Evolutionary conservation across 108 stramenopile species (phyloP).

Genomic region (Asterionellopsis glacialis): DNA sequence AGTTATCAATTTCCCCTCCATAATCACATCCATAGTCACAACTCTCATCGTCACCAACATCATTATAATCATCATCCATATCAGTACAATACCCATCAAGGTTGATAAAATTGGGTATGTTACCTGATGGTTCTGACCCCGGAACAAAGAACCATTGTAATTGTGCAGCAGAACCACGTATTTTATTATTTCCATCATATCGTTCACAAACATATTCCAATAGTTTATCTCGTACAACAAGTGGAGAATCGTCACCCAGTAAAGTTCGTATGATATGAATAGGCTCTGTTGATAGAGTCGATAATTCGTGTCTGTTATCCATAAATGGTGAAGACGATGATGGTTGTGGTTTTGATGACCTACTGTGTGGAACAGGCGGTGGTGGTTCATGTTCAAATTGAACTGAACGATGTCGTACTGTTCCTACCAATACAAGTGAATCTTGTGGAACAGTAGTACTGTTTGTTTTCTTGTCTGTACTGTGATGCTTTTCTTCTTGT

Average conservation of each 20-base stretch:
- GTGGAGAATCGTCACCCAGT: conserved; percentile 30
- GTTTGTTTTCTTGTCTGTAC: conserved; percentile 1
- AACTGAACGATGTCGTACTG: conserved; percentile 7
- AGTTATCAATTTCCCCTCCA: conserved; percentile 1
- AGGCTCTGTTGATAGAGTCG: conserved; percentile 1
- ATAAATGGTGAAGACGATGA: no score
- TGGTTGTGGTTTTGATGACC: no score
- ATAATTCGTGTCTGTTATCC: background rate
- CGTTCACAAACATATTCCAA: conserved; percentile 19
- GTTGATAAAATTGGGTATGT: conserved; percentile 41
- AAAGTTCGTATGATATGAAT: conserved; percentile 49
- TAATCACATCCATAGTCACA: conserved; percentile 6
- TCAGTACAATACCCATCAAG: conserved; percentile 53
- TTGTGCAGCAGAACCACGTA: background rate
- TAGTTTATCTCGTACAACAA: conserved; percentile 26
- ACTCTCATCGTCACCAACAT: conserved; percentile 6
- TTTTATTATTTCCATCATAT: background rate
- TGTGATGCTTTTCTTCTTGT: no score
- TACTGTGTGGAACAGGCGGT: background rate
- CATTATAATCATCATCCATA: conserved; percentile 32
- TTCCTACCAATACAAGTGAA: conserved; percentile 49
- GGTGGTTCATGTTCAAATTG: background rate
- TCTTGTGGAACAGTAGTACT: conserved; percentile 8
- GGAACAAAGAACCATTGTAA: conserved; percentile 54
- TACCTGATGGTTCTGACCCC: conserved; percentile 1